Evolutionary conservation across 2,329 filamentous ascomycete species (phyloP), one percentile per base, ranked within the genome.

Genomic region (Laburnicola sp.): DNA sequence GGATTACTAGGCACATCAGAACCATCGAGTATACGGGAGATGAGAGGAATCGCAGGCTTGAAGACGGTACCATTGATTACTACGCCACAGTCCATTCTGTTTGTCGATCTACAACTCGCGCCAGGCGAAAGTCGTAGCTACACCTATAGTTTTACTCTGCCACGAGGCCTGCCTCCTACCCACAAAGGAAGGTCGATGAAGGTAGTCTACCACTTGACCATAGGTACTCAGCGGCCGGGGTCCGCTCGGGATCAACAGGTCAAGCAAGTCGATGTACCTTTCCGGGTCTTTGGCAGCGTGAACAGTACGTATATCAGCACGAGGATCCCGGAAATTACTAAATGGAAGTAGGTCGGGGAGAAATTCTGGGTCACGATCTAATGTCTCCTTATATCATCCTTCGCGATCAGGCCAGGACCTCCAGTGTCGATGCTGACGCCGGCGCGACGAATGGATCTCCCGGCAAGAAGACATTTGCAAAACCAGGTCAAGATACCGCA

Each of bases 121-220:
- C 92, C 94, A 0, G 94, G 93, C 1, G 91, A 99, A 74, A 95
- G 91, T 71, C 87, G 84, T 62, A 88, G 86, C 41, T 99, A 88
- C 65, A 89, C 88, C 43, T 99, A 97, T 71, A 83, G 85, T 1
- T 97, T 97, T 70, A 87, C 83, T 38, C 76, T 99, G 47, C 94
- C 94, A 0, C 86, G 86, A 65, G 93, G 93, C 0, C 75, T 99
- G n/a, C 94, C 94, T 22, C 93, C 94, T 5, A 91, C 86, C 10
- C 90, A 97, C 70, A 88, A 88, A 62, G 94, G 94, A 8, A 92
- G 94, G 67, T 90, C 91, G 0, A 94, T 97, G 68, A 97, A 97
- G 74, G 92, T 97, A 43, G 84, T 86, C 2, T 99, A 99, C 75
- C 89, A 89, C 68, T 78, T 99, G 9, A 86, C 95, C 7, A 89